These are phyloP conservation scores for Salix purpurea DNA, from an alignment of 345 rosid species.

Conservation along the genomic window DNA sequence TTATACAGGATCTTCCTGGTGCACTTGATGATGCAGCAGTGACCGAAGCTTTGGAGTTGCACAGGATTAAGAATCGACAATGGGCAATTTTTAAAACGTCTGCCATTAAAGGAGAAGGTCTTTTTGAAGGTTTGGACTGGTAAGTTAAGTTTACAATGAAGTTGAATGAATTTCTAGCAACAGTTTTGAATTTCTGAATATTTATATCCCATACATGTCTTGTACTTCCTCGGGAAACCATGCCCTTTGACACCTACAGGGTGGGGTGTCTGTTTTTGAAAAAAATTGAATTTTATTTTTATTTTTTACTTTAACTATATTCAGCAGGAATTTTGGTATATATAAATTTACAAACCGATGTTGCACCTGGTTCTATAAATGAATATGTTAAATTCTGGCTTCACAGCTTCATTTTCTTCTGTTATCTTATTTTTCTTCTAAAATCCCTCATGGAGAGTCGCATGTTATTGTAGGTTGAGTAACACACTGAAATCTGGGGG, in stretches of 20 bases:
- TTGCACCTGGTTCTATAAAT: neutral
- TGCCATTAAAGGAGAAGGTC: constrained; percentile 31
- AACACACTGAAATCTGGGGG: constrained; percentile 54
- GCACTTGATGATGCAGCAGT: constrained; percentile 24
- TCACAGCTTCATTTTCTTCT: constrained; percentile 2
- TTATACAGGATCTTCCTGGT: constrained; percentile 16
- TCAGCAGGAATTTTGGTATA: neutral
- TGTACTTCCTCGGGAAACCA: neutral
- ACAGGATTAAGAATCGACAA: constrained; percentile 22
- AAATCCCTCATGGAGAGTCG: neutral
- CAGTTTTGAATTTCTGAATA: neutral
- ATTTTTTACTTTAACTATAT: no score
- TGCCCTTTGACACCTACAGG: neutral
- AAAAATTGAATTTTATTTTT: no score
- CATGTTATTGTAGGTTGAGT: constrained; percentile 45
- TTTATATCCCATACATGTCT: neutral
- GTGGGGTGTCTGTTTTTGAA: no score
- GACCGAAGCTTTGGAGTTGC: constrained; percentile 31
- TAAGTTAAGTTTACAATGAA: constrained; percentile 3
- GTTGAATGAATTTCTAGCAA: neutral
- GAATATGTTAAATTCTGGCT: neutral
- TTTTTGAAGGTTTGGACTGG: constrained; percentile 28
- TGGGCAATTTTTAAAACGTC: constrained; percentile 30
- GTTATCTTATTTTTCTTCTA: neutral
- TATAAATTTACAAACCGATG: neutral